Evolutionary conservation across 495 filamentous ascomycete species (phyloP).

Genomic region (Daldinia concentrica): DNA sequence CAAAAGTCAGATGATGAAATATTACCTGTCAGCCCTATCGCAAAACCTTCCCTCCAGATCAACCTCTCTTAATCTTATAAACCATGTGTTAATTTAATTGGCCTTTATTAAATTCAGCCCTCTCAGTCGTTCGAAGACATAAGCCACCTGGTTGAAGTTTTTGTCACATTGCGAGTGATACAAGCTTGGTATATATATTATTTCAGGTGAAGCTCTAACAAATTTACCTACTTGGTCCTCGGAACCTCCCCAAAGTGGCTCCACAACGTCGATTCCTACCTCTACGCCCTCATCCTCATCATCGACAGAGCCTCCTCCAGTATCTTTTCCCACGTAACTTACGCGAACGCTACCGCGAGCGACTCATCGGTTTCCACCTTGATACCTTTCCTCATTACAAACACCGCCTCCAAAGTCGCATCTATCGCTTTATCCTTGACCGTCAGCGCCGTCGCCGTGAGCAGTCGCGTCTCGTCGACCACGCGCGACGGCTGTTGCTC

Average conservation of each 20-base stretch:
- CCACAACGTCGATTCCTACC: slow-evolving; percentile 34
- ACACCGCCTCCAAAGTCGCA: slow-evolving; percentile 72
- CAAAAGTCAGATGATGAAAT: slow-evolving; percentile 17
- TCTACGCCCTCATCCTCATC: slow-evolving; percentile 37
- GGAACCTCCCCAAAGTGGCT: slow-evolving; percentile 39
- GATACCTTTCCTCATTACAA: slow-evolving; percentile 76
- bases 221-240: not conserved
- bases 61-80: not conserved
- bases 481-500: slow-evolving; percentile 56
- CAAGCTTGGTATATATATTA: slow-evolving; percentile 15
- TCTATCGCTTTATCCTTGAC: slow-evolving; percentile 76
- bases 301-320: slow-evolving; percentile 60
- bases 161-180: slow-evolving; percentile 17
- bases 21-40: slow-evolving; percentile 3
- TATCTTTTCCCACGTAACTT: slow-evolving; percentile 65
- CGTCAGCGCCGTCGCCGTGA: slow-evolving; percentile 65
- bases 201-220: not conserved
- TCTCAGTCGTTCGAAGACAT: slow-evolving; percentile 14
- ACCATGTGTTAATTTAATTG: slow-evolving; percentile 37
- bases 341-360: slow-evolving; percentile 67
- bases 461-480: slow-evolving; percentile 60
- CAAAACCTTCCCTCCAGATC: slow-evolving; percentile 1
- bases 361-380: slow-evolving; percentile 72
- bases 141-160: slow-evolving; percentile 9
- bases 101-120: slow-evolving; percentile 5